Evolutionary conservation across 106 monocot species (phyloP), one percentile per base, ranked within the genome.

Genomic region (Iris macrosiphon): DNA sequence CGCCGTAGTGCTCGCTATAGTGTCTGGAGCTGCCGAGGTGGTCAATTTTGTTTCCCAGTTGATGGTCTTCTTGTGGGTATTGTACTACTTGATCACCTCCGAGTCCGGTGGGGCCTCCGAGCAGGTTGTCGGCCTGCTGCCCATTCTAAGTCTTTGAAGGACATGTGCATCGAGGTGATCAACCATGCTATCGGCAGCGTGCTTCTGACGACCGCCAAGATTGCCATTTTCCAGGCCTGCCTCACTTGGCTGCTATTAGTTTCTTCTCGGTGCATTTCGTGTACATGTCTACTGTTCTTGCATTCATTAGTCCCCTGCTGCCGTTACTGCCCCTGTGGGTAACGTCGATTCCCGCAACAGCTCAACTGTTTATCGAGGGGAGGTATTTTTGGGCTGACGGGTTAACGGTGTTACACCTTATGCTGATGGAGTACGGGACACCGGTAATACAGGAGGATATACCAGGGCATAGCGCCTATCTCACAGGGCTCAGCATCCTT

Each of bases 401-500:
- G 7, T 23, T 85, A 29, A 64, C 69, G 0, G 60, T 25, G 23
- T 40, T 72, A 14, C 85, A 85, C 42, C 67, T 85, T 16, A 44
- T 75, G 17, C 53, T 85, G 45, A 72, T 85, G 79, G 85, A 85
- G 24, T 85, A 80, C 47, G 85, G 85, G 0, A 56, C 75, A 14
- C 60, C 71, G 3, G 64, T 71, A 17, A 76, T 85, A 55, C 85
- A 76, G 63, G 76, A 75, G 42, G 79, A 76, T 55, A 80, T 85
- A 61, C 85, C 79, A 4, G 79, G 79, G 25, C 75, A 85, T 37
- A 85, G 40, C 65, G 64, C 63, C 10, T 79, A 84, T 59, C 74
- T 84, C 31, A 84, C 84, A 6, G 84, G 84, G 9, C 75, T 84
- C 24, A 84, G 84, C 38, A 85, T 85, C 58, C 67, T 85, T 48